phyloP scores from a whole-genome alignment of 2,329 filamentous ascomycete genomes.

The Nothopassalora personata region DNA sequence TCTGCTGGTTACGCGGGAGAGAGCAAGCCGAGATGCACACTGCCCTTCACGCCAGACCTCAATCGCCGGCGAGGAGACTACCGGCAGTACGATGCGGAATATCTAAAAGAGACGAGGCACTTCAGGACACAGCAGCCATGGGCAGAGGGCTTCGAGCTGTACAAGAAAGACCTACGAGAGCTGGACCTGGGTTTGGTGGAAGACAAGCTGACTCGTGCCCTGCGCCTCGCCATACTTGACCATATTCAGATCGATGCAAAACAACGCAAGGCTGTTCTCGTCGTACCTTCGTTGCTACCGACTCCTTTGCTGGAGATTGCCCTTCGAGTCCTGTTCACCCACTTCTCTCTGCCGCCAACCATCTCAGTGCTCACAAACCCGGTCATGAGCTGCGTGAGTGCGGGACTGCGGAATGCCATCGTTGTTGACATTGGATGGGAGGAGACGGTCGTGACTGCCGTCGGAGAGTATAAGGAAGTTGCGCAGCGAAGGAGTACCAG shows the following conservation, averaged over 20 bases:
- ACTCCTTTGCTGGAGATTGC: slow-evolving; percentile 70
- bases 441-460: slow-evolving; percentile 76
- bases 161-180: slow-evolving; percentile 66
- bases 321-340: slow-evolving; percentile 73
- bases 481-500: slow-evolving; percentile 64
- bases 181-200: slow-evolving; percentile 73
- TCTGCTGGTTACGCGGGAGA: slow-evolving; percentile 85
- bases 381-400: slow-evolving; percentile 67
- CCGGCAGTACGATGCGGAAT: slow-evolving; percentile 41
- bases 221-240: slow-evolving; percentile 78
- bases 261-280: slow-evolving; percentile 62
- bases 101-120: slow-evolving; percentile 6
- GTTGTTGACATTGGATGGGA: slow-evolving; percentile 90
- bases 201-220: slow-evolving; percentile 77
- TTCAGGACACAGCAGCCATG: slow-evolving; percentile 54
- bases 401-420: slow-evolving; percentile 78
- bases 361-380: slow-evolving; percentile 76
- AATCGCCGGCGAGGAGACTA: slow-evolving; percentile 78
- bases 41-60: slow-evolving; percentile 69
- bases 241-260: slow-evolving; percentile 67
- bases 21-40: slow-evolving; percentile 62
- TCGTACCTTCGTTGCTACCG: slow-evolving; percentile 72
- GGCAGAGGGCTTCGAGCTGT: slow-evolving; percentile 66
- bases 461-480: slow-evolving; percentile 88
- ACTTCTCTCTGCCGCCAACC: slow-evolving; percentile 71